Percentiles rank a stretch among this genome's conserved stretches.
Evolutionary conservation across 495 filamentous ascomycete genomes (phyloP).

Genomic region (Penicillium crystallinum): DNA sequence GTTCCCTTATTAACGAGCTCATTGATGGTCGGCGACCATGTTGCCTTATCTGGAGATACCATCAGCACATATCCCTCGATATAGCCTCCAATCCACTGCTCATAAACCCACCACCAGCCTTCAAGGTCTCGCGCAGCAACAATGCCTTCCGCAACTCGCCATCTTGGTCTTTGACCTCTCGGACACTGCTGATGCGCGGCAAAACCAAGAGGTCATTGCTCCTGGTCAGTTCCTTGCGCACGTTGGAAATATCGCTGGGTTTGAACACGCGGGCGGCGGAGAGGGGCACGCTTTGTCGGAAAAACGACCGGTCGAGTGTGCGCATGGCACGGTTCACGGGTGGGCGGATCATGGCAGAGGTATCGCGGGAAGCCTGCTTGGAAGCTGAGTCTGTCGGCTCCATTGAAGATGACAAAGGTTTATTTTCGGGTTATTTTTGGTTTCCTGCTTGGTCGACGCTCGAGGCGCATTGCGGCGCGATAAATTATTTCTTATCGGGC

Average conservation of each 20-base stretch:
- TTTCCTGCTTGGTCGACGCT: constrained; percentile 3
- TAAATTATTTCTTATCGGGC: constrained; percentile 19
- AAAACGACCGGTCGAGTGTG: constrained; percentile 75
- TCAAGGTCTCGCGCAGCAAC: constrained; percentile 66
- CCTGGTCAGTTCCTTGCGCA: constrained; percentile 53
- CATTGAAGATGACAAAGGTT: constrained; percentile 23
- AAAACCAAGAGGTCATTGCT: constrained; percentile 57
- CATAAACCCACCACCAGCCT: constrained; percentile 53
- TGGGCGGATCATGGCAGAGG: constrained; percentile 63
- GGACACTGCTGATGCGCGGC: constrained; percentile 52
- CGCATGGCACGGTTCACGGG: constrained; percentile 78
- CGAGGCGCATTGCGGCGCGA: constrained; percentile 8
- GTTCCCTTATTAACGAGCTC: constrained; percentile 62
- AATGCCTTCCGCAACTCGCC: constrained; percentile 61
- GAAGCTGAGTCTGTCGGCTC: constrained; percentile 16
- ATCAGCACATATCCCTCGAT: constrained; percentile 17
- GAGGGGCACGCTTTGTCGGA: constrained; percentile 66
- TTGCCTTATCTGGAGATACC: constrained; percentile 55
- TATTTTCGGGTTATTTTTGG: neutral
- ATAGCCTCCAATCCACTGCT: constrained; percentile 38
- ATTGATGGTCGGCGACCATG: constrained; percentile 65
- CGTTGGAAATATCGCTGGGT: constrained; percentile 60
- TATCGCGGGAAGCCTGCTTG: constrained; percentile 23
- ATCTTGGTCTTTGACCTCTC: constrained; percentile 46
- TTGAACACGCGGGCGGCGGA: constrained; percentile 77